These are phyloP conservation scores for Neofusicoccum laricinum DNA, from an alignment of 2,329 filamentous ascomycete species.

Conservation along the genomic window DNA sequence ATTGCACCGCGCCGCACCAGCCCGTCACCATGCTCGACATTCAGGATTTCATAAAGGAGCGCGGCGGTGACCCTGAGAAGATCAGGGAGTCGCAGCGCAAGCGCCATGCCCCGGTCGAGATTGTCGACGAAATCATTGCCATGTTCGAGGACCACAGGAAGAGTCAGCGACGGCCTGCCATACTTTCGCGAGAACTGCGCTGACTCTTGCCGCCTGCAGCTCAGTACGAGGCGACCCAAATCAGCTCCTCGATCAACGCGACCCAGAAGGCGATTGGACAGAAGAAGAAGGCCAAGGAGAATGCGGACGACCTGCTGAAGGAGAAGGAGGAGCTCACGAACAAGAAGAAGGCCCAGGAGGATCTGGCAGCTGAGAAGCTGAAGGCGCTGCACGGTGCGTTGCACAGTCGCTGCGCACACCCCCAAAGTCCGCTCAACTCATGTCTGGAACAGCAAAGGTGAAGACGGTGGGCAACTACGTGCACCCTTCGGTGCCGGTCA, in stretches of 20 bases:
- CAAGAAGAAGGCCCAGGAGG: constrained; percentile 76
- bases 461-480: constrained; percentile 88
- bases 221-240: constrained; percentile 74
- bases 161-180: constrained; percentile 48
- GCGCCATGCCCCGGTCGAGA: constrained; percentile 74
- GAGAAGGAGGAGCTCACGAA: constrained; percentile 76
- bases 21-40: constrained; percentile 39
- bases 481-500: constrained; percentile 80
- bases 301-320: constrained; percentile 74
- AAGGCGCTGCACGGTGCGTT: constrained; percentile 56
- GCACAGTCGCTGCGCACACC: neutral
- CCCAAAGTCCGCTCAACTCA: neutral
- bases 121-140: constrained; percentile 86
- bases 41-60: constrained; percentile 63
- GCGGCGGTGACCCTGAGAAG: constrained; percentile 85
- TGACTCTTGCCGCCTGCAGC: constrained; percentile 42
- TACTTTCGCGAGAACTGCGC: neutral
- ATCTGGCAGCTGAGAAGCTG: constrained; percentile 73
- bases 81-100: constrained; percentile 89
- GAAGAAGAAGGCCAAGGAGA: constrained; percentile 94
- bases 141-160: constrained; percentile 82
- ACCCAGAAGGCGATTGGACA: constrained; percentile 85
- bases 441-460: constrained; percentile 55
- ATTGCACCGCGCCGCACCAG: neutral
- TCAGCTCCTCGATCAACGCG: constrained; percentile 81